These are phyloP conservation scores for Babesia caballi DNA, from an alignment of 169 alveolate species.

Conservation along the genomic window DNA sequence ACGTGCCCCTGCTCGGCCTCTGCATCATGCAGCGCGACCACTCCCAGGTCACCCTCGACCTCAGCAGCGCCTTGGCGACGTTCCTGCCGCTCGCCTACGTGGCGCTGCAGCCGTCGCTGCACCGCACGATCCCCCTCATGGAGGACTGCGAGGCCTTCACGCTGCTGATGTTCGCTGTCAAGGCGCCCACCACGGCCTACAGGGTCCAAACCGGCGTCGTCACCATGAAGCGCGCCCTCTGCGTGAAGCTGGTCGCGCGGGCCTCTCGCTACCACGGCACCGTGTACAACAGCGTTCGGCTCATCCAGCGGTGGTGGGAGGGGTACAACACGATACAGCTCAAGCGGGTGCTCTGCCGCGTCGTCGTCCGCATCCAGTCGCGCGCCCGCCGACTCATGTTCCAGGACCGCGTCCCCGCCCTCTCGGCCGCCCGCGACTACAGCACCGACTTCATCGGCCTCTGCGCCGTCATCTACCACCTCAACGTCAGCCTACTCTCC, in stretches of 20 bases:
- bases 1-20: conserved; percentile 19
- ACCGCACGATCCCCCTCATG: conserved; percentile 11
- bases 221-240: conserved; percentile 14
- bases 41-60: not conserved
- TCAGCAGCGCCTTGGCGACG: conserved; percentile 1
- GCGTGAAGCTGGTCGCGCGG: conserved; percentile 19
- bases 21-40: conserved; percentile 34
- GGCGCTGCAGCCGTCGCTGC: conserved; percentile 12
- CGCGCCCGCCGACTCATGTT: conserved; percentile 3
- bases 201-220: not conserved
- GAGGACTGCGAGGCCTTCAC: not conserved
- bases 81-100: conserved; percentile 37
- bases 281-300: not conserved
- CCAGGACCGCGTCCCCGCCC: conserved; percentile 12
- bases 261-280: conserved; percentile 3
- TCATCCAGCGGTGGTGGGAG: conserved; percentile 56
- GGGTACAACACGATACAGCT: conserved; percentile 1
- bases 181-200: conserved; percentile 22
- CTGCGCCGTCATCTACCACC: conserved; percentile 7
- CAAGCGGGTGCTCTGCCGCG: not conserved
- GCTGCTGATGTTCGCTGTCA: conserved; percentile 16
- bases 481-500: conserved; percentile 23
- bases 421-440: not conserved
- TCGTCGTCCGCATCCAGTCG: conserved; percentile 40
- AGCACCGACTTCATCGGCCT: conserved; percentile 32